These are phyloP conservation scores for Pelargonium fulgidum DNA, from an alignment of 441 rosid species.

Conservation along the genomic window DNA sequence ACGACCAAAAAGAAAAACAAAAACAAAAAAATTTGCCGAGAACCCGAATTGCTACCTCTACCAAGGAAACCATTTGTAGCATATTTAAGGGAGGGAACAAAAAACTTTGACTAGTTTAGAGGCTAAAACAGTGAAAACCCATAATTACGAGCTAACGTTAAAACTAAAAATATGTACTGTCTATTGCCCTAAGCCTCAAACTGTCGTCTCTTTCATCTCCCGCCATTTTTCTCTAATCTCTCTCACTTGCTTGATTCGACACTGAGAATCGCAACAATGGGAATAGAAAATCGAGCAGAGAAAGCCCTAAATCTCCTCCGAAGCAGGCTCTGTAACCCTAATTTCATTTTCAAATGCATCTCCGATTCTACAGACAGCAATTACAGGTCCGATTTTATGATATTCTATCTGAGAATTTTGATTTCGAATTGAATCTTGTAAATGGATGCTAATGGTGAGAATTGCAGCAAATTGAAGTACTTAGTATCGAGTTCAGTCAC, in stretches of 20 bases:
- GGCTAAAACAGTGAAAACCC: too few relatives aligned
- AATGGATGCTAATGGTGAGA: neutral
- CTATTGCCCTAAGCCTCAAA: neutral
- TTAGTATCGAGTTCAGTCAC: slow-evolving; percentile 63
- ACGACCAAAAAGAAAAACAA: too few relatives aligned
- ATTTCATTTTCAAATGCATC: slow-evolving; percentile 54
- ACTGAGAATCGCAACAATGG: slow-evolving; percentile 29
- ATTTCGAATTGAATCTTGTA: neutral
- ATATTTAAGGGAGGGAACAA: too few relatives aligned
- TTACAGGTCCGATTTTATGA: slow-evolving; percentile 45
- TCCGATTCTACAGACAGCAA: slow-evolving; percentile 63
- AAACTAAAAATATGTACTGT: too few relatives aligned
- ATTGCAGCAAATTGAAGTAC: slow-evolving; percentile 66
- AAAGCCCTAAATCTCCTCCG: slow-evolving; percentile 53
- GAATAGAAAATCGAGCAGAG: slow-evolving; percentile 37
- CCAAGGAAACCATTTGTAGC: too few relatives aligned
- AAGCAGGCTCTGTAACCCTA: slow-evolving; percentile 59
- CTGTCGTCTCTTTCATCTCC: neutral
- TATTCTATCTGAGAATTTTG: neutral
- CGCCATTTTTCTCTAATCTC: slow-evolving; percentile 1
- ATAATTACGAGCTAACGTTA: too few relatives aligned
- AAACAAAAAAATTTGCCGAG: too few relatives aligned
- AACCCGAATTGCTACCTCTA: too few relatives aligned
- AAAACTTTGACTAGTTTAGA: too few relatives aligned
- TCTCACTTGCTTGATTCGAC: neutral